Percentiles rank a stretch among this genome's conserved stretches.
phyloP scores from a whole-genome alignment of 345 rosid genomes.

The Nasturtium officinale region DNA sequence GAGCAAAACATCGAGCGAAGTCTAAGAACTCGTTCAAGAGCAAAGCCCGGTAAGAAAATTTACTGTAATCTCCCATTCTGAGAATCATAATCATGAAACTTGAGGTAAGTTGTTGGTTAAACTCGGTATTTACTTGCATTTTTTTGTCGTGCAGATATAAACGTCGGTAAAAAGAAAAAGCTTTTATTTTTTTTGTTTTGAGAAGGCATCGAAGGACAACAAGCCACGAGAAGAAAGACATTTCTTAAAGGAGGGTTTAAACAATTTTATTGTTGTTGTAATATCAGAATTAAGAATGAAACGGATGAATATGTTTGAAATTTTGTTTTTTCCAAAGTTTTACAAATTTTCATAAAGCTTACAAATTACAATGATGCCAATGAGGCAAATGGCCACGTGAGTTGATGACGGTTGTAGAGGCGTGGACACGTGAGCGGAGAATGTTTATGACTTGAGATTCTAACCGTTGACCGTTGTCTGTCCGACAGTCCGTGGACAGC shows the following conservation, averaged over 20 bases:
- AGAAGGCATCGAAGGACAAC: conserved; percentile 14
- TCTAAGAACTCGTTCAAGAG: conserved; percentile 83
- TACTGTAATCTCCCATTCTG: not conserved
- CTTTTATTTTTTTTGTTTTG: not conserved
- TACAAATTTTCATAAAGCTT: not conserved
- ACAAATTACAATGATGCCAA: not conserved
- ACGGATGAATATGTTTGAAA: not conserved
- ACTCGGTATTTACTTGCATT: not conserved
- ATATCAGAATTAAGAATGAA: not conserved
- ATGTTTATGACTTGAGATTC: conserved; percentile 5
- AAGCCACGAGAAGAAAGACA: not conserved
- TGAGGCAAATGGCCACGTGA: conserved; percentile 8
- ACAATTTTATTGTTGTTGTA: conserved; percentile 21
- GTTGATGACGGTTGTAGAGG: not conserved
- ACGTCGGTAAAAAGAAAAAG: conserved; percentile 31
- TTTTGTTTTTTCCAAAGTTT: conserved; percentile 19
- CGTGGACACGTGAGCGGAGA: conserved; percentile 7
- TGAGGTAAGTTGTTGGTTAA: conserved; percentile 1
- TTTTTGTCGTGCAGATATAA: conserved; percentile 37
- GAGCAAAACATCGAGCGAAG: conserved; percentile 50
- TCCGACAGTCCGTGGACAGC: not conserved
- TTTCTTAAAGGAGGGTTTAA: conserved; percentile 8
- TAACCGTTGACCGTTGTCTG: not conserved
- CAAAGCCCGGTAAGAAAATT: conserved; percentile 72
- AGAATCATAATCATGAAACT: not conserved